Conservation (phyloP, 2,329 filamentous ascomycete species). For the Pseudogymnoascus sp. region DNA sequence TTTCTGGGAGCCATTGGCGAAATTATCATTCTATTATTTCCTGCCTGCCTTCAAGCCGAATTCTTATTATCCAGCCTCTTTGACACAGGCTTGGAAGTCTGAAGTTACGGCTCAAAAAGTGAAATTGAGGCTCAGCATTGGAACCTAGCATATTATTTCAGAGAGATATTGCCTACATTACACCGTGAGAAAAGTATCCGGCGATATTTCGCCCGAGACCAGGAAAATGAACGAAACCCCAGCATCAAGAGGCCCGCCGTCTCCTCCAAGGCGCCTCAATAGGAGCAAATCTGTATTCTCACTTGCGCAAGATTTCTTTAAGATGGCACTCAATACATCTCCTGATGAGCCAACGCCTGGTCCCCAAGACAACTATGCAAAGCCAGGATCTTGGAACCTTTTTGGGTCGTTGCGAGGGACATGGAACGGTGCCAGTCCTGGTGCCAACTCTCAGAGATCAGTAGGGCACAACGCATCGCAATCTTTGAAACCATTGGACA, state of each 20-base stretch:
- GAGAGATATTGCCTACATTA: background rate
- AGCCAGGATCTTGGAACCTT: background rate
- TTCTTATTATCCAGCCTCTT: background rate
- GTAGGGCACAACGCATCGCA: background rate
- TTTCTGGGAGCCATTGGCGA: background rate
- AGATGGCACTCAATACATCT: background rate
- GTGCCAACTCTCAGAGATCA: background rate
- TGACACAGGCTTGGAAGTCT: background rate
- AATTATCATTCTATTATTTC: constrained; percentile 2
- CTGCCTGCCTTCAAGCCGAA: background rate
- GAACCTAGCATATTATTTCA: background rate
- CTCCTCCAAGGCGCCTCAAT: background rate
- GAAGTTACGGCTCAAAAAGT: background rate
- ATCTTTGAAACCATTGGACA: background rate
- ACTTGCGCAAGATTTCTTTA: constrained; percentile 10
- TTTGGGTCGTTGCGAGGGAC: background rate
- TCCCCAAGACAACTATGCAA: background rate
- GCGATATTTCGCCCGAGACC: background rate
- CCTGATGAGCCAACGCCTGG: background rate
- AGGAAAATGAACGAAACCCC: background rate
- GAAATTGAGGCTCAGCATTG: background rate
- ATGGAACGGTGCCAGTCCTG: background rate
- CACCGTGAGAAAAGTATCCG: background rate
- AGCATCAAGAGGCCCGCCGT: background rate
- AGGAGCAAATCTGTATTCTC: constrained; percentile 8